Conservation (phyloP, 202 grass and related monocot genomes). For the Saccharum hybrid region DNA sequence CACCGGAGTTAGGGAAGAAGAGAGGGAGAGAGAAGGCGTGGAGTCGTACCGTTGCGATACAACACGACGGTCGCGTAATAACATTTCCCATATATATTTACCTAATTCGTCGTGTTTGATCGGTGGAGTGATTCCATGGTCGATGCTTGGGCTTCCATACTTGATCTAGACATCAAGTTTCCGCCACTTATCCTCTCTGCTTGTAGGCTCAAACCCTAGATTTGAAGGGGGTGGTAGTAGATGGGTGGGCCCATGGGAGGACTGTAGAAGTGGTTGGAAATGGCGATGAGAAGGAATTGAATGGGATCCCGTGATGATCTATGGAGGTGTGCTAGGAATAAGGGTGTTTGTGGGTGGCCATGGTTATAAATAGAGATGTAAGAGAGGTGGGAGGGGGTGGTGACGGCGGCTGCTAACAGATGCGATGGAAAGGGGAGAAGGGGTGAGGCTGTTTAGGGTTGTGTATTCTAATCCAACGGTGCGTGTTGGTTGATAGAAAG, state of each 20-base stretch:
- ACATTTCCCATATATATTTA: not conserved
- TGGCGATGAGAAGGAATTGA: not conserved
- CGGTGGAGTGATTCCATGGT: not conserved
- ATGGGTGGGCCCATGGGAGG: not conserved
- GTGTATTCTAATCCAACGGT: no score
- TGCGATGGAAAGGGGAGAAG: no score
- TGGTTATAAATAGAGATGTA: no score
- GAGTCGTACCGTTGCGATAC: no score
- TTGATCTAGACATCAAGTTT: not conserved
- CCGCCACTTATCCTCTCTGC: not conserved
- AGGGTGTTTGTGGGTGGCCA: not conserved
- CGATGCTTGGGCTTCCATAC: not conserved
- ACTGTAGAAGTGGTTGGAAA: rapidly evolving
- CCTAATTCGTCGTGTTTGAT: not conserved
- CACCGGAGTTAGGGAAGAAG: no score
- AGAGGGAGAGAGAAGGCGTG: no score
- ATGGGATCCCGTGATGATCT: not conserved
- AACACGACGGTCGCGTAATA: no score
- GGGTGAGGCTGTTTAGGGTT: no score
- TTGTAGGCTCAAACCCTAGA: not conserved
- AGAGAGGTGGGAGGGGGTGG: no score
- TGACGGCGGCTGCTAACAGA: no score
- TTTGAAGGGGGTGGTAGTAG: no score
- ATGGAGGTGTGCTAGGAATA: not conserved
- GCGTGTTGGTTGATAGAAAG: no score